phyloP scores from a whole-genome alignment of 2,329 filamentous ascomycete species.

The Neurospora sp. region DNA sequence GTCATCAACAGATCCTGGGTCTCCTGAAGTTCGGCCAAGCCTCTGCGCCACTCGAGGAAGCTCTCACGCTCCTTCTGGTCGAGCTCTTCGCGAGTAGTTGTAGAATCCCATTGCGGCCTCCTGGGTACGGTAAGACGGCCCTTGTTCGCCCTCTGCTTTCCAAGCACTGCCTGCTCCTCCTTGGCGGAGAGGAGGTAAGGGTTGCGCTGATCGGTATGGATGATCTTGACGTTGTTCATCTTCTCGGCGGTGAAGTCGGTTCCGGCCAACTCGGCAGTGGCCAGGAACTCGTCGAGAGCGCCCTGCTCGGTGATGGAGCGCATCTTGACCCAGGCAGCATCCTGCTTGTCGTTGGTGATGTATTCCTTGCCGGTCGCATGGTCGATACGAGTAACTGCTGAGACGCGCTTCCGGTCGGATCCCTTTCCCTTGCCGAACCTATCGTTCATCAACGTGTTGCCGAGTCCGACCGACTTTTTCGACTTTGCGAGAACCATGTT shows the following conservation, averaged over 20 bases:
- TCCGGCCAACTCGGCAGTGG: constrained; percentile 90
- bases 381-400: constrained; percentile 56
- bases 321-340: constrained; percentile 98
- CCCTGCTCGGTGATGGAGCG: constrained; percentile 96
- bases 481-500: constrained; percentile 68
- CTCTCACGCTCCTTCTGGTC: constrained; percentile 70
- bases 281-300: constrained; percentile 91
- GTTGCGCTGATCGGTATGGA: constrained; percentile 92
- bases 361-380: constrained; percentile 81
- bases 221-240: constrained; percentile 98
- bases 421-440: constrained; percentile 92
- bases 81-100: constrained; percentile 74
- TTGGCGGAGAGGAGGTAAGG: constrained; percentile 79
- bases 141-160: constrained; percentile 76
- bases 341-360: constrained; percentile 80
- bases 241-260: constrained; percentile 99
- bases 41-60: constrained; percentile 80
- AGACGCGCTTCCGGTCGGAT: constrained; percentile 63
- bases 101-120: constrained; percentile 78
- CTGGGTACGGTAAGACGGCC: constrained; percentile 77
- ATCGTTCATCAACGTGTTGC: constrained; percentile 98
- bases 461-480: constrained; percentile 88
- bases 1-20: constrained; percentile 93
- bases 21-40: constrained; percentile 86
- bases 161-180: constrained; percentile 69